Conservation (phyloP, 176 grass and related monocot genomes). For the Triticum monococcum region DNA sequence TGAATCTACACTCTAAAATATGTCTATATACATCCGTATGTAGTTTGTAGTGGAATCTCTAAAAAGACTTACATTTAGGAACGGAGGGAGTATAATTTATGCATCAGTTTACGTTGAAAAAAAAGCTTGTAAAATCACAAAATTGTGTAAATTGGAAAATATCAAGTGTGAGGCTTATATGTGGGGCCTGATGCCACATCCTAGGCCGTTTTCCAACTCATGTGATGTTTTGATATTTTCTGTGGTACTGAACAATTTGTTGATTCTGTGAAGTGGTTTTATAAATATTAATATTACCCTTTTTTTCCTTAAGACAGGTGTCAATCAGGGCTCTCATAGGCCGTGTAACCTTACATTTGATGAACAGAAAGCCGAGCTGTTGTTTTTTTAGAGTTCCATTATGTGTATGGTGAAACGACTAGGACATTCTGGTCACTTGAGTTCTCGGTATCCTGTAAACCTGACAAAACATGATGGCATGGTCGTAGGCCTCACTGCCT, state of each 20-base stretch:
- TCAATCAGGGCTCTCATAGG: conserved; percentile 64
- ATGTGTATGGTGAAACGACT: conserved; percentile 47
- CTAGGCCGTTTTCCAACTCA: background rate
- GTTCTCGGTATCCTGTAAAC: conserved; percentile 15
- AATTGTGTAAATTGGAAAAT: conserved; percentile 26
- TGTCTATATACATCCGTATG: too few species aligned
- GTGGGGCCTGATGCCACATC: background rate
- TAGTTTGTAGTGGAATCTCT: too few species aligned
- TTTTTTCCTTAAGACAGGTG: conserved; percentile 43
- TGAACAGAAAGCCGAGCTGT: conserved; percentile 65
- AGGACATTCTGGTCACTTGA: conserved; percentile 18
- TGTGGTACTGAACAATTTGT: background rate
- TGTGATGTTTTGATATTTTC: background rate
- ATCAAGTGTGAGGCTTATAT: background rate
- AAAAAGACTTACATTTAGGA: too few species aligned
- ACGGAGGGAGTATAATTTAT: background rate
- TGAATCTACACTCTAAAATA: too few species aligned
- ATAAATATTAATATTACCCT: background rate
- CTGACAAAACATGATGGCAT: conserved; percentile 39
- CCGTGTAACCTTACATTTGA: conserved; percentile 73
- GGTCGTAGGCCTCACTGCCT: conserved; percentile 54
- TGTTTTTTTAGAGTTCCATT: conserved; percentile 56
- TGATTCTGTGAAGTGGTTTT: background rate
- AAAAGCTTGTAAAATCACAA: conserved; percentile 10
- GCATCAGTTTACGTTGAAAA: background rate